phyloP scores from a whole-genome alignment of 2,329 filamentous ascomycete species.

The Nigrograna mackinnonii region DNA sequence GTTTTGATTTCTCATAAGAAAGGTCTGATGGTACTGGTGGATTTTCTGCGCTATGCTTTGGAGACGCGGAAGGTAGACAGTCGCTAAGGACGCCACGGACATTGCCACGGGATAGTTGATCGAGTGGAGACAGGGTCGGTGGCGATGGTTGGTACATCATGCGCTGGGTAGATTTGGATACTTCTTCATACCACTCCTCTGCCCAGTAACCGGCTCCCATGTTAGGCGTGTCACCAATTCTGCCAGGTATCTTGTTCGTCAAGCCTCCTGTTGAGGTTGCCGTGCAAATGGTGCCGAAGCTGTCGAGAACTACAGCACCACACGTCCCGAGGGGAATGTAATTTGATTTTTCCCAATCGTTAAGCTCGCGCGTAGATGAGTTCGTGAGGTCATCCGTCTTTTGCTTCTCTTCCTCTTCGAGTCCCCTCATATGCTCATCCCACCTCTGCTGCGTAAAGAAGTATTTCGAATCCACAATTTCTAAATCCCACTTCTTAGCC shows the following conservation, averaged over 20 bases:
- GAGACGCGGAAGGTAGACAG: slow-evolving; percentile 54
- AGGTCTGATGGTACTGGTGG: neutral
- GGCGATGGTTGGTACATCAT: slow-evolving; percentile 22
- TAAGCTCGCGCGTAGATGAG: slow-evolving; percentile 24
- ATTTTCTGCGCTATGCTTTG: neutral
- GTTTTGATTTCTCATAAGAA: neutral
- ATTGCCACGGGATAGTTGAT: slow-evolving; percentile 34
- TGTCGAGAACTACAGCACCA: slow-evolving; percentile 80
- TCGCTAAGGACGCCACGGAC: slow-evolving; percentile 59
- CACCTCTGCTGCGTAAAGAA: slow-evolving; percentile 79
- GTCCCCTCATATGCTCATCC: slow-evolving; percentile 73
- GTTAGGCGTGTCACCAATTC: slow-evolving; percentile 84
- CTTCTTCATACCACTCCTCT: slow-evolving; percentile 71
- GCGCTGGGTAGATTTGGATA: slow-evolving; percentile 1
- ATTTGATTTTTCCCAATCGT: slow-evolving; percentile 62
- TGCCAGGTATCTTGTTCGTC: slow-evolving; percentile 85
- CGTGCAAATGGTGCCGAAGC: slow-evolving; percentile 71
- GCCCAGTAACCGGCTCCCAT: slow-evolving; percentile 89
- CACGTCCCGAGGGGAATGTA: slow-evolving; percentile 84
- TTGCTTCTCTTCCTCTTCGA: slow-evolving; percentile 49
- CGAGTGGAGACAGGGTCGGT: slow-evolving; percentile 17
- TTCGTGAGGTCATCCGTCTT: slow-evolving; percentile 33
- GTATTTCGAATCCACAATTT: slow-evolving; percentile 70
- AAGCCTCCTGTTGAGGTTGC: slow-evolving; percentile 73
- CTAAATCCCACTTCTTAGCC: slow-evolving; percentile 69